phyloP scores from a whole-genome alignment of 805 yeast species.

The Debaryomyces prosopidis region DNA sequence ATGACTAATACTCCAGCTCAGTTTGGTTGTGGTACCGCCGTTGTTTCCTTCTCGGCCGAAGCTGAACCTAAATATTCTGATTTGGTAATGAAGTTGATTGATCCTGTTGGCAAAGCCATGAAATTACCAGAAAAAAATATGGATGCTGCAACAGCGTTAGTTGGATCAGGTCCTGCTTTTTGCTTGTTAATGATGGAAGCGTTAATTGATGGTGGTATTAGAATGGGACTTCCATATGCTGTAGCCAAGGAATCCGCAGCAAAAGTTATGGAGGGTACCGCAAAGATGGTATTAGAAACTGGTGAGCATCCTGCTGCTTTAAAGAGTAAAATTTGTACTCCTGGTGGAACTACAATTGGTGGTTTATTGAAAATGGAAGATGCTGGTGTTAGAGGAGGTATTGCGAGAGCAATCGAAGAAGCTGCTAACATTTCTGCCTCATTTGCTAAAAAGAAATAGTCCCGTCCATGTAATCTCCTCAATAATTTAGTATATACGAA shows the following conservation, averaged over 20 bases:
- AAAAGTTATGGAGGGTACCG: slow-evolving; percentile 92
- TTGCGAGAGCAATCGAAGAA: slow-evolving; percentile 86
- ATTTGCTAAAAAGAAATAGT: slow-evolving; percentile 33
- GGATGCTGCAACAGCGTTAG: slow-evolving; percentile 94
- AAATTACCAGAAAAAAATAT: slow-evolving; percentile 85
- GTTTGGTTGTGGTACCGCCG: slow-evolving; percentile 92
- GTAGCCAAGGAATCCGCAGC: slow-evolving; percentile 86
- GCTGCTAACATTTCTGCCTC: slow-evolving; percentile 80
- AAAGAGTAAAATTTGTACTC: slow-evolving; percentile 89
- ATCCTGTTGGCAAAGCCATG: slow-evolving; percentile 66
- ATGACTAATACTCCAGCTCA: slow-evolving; percentile 98
- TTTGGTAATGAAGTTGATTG: slow-evolving; percentile 51
- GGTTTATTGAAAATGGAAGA: slow-evolving; percentile 93
- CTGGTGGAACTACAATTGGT: slow-evolving; percentile 97
- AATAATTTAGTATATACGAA: not conserved
- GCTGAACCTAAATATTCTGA: slow-evolving; percentile 46
- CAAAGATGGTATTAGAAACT: slow-evolving; percentile 80
- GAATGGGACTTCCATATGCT: slow-evolving; percentile 88
- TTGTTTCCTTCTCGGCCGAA: slow-evolving; percentile 67
- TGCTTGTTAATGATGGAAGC: slow-evolving; percentile 87
- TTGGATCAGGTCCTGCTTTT: slow-evolving; percentile 97
- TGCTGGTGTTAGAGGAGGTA: slow-evolving; percentile 81
- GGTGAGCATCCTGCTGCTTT: slow-evolving; percentile 87
- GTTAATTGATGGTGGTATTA: slow-evolving; percentile 88
- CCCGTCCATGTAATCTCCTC: not conserved